Percentiles rank a stretch among this genome's conserved stretches.
Evolutionary conservation across 495 filamentous ascomycete species (phyloP).

Genomic region (Bacidia gigantensis): DNA sequence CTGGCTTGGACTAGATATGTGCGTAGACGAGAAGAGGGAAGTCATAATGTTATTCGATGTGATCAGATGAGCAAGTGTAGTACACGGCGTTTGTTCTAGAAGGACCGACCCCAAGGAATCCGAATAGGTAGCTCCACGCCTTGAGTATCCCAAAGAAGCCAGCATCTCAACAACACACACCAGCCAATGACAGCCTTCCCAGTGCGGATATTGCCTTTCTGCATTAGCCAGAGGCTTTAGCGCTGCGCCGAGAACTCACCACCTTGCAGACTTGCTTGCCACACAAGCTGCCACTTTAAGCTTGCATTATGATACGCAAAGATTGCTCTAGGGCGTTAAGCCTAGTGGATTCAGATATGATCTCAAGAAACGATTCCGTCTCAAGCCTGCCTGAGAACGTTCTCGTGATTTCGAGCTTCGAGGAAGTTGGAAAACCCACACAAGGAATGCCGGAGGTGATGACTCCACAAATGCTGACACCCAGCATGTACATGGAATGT

Average conservation of each 20-base stretch:
- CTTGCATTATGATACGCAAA: not conserved
- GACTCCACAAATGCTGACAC: too few species aligned
- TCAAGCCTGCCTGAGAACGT: not conserved
- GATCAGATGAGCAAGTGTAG: too few species aligned
- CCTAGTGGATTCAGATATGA: not conserved
- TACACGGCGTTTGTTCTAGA: too few species aligned
- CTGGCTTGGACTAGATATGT: not conserved
- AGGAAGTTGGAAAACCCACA: too few species aligned
- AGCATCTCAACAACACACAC: not conserved
- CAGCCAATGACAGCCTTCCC: slow-evolving; percentile 9
- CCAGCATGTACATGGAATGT: too few species aligned
- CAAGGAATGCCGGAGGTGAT: too few species aligned
- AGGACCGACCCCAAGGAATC: not conserved
- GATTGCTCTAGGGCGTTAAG: not conserved
- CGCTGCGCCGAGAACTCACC: not conserved
- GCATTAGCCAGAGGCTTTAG: slow-evolving; percentile 5
- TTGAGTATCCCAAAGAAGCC: not conserved
- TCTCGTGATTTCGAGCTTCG: too few species aligned
- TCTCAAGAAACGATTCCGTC: not conserved
- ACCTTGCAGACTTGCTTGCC: slow-evolving; percentile 22
- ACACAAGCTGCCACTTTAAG: slow-evolving; percentile 17
- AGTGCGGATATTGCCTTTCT: slow-evolving; percentile 15
- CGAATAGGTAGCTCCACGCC: not conserved
- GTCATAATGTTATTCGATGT: too few species aligned
- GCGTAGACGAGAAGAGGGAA: not conserved